Evolutionary conservation across 192 early-diverging fungal species (phyloP), one percentile per base, ranked within the genome.

Genomic region (Coemansia javaensis): DNA sequence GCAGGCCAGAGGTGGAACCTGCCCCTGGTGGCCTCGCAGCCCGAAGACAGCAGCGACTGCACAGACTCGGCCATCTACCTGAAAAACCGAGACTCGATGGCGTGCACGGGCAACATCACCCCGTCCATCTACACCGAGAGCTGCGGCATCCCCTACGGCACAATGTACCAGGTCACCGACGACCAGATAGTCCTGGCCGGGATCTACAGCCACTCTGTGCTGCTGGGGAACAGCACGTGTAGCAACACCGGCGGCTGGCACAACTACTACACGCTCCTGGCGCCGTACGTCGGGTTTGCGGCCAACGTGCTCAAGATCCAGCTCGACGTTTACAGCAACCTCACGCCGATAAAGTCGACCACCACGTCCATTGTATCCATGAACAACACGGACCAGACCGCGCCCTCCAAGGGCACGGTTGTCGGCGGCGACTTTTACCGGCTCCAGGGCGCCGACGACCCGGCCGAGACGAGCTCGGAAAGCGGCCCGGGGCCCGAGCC

Each of bases 231-330:
- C 27, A 38, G 27, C 14, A 39, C 47, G 48, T 53, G 53, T 4
- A 18, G 27, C 20, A 15, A 28, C 21, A 16, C 32, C 22, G 14
- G 22, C 20, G 31, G 27, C 14, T 22, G 36, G 23, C 36, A 35
- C 44, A 38, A 32, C 21, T 65, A 65, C 38, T 65, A 52, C 23
- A 65, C 54, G 7, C n/a, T 34, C 12, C 22, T 65, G 32, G 36
- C 27, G 3, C 30, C 33, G 24, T 58, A 65, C 27, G 13, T 49
- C 1, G 32, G 41, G 0, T 50, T 59, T 41, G 56, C 56, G 5
- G 16, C 0, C 2, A 9, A 16, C 5, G 41, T 45, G 25, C 13
- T 50, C 24, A 27, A 17, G 0, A 13, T 22, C 23, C 12, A 7
- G 8, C 10, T 20, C 5, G 24, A 22, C 32, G 21, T 34, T 12